Conservation (phyloP, 2,329 filamentous ascomycete genomes). For the Aspergillus luchuensis region DNA sequence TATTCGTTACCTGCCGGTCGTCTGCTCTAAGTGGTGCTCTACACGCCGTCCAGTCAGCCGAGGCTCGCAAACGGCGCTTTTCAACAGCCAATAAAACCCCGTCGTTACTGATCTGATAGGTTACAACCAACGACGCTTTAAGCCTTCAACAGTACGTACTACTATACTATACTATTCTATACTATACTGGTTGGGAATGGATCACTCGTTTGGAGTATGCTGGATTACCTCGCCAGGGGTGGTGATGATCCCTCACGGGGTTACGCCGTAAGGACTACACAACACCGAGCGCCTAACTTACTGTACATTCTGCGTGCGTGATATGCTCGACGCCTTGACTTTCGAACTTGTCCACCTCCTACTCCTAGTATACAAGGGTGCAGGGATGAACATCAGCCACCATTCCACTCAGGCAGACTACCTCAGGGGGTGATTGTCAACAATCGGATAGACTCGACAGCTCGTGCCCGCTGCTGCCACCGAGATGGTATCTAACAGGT, state of each 20-base stretch:
- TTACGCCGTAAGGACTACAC: neutral
- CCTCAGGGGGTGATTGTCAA: neutral
- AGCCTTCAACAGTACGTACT: neutral
- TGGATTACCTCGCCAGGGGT: neutral
- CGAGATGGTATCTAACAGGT: neutral
- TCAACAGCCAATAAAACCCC: neutral
- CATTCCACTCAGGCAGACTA: neutral
- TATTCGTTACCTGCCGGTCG: neutral
- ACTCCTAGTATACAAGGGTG: neutral
- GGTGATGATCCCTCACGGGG: neutral
- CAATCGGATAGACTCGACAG: neutral
- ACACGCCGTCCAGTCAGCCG: neutral
- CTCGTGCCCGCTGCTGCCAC: neutral
- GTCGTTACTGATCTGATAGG: neutral
- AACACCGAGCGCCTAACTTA: neutral
- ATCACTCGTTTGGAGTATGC: neutral
- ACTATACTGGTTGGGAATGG: neutral
- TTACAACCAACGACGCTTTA: neutral
- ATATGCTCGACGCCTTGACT: neutral
- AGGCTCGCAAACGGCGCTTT: constrained; percentile 1
- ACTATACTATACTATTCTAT: neutral
- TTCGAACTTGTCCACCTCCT: neutral
- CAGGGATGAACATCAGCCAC: neutral
- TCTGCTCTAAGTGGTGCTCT: neutral
- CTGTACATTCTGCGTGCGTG: too few species aligned